phyloP scores from a whole-genome alignment of 148 eudicot genomes.

The Limonium bicolor region DNA sequence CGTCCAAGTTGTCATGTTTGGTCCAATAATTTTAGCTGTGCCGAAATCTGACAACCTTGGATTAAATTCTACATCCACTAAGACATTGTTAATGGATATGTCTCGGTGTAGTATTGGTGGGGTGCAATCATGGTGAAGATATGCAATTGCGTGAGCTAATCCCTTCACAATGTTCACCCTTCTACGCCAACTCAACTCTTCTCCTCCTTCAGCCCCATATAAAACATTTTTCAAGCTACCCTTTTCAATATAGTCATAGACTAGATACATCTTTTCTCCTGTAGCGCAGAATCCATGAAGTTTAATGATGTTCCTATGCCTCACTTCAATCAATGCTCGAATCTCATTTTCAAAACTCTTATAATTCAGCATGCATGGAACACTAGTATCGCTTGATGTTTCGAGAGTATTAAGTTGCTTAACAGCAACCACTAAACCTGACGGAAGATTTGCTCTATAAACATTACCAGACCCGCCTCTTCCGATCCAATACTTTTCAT shows the following conservation, averaged over 20 bases:
- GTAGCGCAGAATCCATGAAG: constrained; percentile 14
- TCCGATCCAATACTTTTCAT: constrained; percentile 22
- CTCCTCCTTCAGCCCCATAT: constrained; percentile 1
- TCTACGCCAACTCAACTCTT: constrained; percentile 14
- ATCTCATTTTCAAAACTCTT: constrained; percentile 17
- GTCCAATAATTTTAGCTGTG: constrained; percentile 11
- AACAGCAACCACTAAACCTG: constrained; percentile 33
- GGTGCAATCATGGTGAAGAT: constrained; percentile 15
- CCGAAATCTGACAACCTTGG: constrained; percentile 18
- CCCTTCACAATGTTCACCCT: constrained; percentile 11
- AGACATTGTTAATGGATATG: constrained; percentile 18
- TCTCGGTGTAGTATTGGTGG: constrained; percentile 21
- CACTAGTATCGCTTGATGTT: constrained; percentile 8
- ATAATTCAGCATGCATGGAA: neutral
- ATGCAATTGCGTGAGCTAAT: constrained; percentile 17
- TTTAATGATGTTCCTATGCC: constrained; percentile 19
- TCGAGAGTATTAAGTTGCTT: constrained; percentile 21
- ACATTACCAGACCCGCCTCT: constrained; percentile 30
- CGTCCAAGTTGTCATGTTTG: constrained; percentile 15
- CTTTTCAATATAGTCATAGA: constrained; percentile 14
- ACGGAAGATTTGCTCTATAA: constrained; percentile 26
- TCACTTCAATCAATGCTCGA: constrained; percentile 10
- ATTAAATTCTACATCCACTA: constrained; percentile 9
- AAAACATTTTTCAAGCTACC: constrained; percentile 13
- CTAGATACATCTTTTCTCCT: constrained; percentile 6